These are phyloP conservation scores for Cytospora leucostoma DNA, from an alignment of 2,329 filamentous ascomycete genomes.

Conservation along the genomic window DNA sequence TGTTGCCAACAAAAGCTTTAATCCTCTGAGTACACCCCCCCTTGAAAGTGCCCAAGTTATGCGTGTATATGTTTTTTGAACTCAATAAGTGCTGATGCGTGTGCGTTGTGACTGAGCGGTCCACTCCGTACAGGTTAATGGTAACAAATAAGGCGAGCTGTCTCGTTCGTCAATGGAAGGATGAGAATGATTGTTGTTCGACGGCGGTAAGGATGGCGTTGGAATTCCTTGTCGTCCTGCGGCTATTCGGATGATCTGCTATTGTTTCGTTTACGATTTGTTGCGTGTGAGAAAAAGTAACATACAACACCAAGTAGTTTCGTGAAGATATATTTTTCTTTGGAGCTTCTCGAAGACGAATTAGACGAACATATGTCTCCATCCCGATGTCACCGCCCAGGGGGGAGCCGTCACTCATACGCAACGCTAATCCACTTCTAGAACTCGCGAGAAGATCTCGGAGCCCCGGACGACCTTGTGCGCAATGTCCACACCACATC, in stretches of 20 bases:
- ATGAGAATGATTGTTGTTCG: slow-evolving; percentile 1
- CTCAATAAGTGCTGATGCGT: background rate
- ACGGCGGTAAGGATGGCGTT: slow-evolving; percentile 13
- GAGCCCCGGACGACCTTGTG: background rate
- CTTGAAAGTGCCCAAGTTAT: background rate
- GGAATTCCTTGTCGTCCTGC: background rate
- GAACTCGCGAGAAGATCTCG: slow-evolving; percentile 22
- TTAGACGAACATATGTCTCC: background rate
- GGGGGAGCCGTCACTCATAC: background rate
- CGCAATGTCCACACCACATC: background rate
- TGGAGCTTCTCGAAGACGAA: background rate
- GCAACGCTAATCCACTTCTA: slow-evolving; percentile 21
- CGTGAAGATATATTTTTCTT: background rate
- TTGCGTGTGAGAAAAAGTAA: too few relatives aligned
- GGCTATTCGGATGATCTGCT: background rate
- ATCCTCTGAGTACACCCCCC: background rate
- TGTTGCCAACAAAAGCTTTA: background rate
- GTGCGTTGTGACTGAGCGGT: slow-evolving; percentile 7
- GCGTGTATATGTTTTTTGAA: background rate
- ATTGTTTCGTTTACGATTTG: background rate
- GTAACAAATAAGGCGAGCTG: slow-evolving; percentile 2
- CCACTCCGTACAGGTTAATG: slow-evolving; percentile 4
- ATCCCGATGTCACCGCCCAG: background rate
- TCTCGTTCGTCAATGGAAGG: background rate
- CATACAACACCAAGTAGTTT: background rate